These are phyloP conservation scores for Cyclotella distinguenda DNA, from an alignment of 108 stramenopile genomes.

Conservation along the genomic window DNA sequence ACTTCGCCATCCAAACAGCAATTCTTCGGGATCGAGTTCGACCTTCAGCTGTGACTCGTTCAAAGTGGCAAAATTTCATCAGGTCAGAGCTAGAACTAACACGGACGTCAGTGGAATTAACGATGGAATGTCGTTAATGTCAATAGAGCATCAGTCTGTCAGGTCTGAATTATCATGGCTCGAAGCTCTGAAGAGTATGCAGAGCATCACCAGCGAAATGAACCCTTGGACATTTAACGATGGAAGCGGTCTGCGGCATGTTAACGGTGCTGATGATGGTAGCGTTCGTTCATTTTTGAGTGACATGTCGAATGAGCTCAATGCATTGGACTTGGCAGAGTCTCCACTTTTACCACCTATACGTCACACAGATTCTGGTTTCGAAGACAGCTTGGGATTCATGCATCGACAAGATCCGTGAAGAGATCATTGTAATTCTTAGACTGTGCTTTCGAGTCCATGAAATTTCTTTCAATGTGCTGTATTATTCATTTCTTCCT, in stretches of 20 bases:
- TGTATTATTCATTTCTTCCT: too few relatives aligned
- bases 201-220: conserved; percentile 36
- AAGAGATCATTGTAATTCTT: too few relatives aligned
- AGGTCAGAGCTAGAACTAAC: conserved; percentile 24
- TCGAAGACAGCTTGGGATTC: conserved; percentile 28
- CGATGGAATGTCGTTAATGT: conserved; percentile 49
- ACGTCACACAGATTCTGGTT: conserved; percentile 8
- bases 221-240: conserved; percentile 18
- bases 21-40: conserved; percentile 33
- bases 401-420: conserved; percentile 12
- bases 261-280: conserved; percentile 18
- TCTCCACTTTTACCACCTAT: conserved; percentile 37
- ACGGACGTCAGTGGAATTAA: conserved; percentile 34
- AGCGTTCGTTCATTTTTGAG: conserved; percentile 34
- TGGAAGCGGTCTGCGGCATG: conserved; percentile 6
- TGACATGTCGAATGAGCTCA: conserved; percentile 43
- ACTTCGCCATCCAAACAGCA: conserved; percentile 7
- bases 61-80: conserved; percentile 25
- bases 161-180: conserved; percentile 29
- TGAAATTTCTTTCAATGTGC: too few relatives aligned
- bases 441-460: too few relatives aligned
- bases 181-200: conserved; percentile 40
- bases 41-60: conserved; percentile 22
- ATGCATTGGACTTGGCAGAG: conserved; percentile 47
- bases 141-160: conserved; percentile 28